These are phyloP conservation scores for Geotrichum aggregatum DNA, from an alignment of 1,139 yeast species.

Conservation along the genomic window DNA sequence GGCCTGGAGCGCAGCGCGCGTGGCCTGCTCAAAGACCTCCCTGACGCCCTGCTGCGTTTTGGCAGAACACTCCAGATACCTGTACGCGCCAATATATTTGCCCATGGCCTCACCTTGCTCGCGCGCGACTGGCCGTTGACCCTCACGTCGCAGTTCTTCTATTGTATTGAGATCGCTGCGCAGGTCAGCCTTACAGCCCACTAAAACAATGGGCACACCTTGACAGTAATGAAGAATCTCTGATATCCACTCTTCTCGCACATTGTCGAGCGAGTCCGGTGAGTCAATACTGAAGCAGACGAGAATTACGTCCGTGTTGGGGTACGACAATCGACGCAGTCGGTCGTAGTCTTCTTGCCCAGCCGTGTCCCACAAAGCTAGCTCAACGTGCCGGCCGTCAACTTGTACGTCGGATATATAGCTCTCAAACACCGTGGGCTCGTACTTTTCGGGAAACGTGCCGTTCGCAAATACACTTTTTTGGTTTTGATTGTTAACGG, in stretches of 20 bases:
- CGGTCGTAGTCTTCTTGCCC: constrained; percentile 99
- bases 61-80: constrained; percentile 82
- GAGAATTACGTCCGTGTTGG: constrained; percentile 92
- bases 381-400: constrained; percentile 49
- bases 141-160: constrained; percentile 73
- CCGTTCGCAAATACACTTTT: constrained; percentile 75
- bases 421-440: constrained; percentile 54
- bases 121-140: constrained; percentile 78
- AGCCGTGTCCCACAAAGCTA: constrained; percentile 97
- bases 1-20: constrained; percentile 76
- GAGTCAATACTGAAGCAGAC: constrained; percentile 91
- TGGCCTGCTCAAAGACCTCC: constrained; percentile 82
- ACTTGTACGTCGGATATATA: constrained; percentile 84
- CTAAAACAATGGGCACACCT: constrained; percentile 87
- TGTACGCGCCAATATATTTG: constrained; percentile 70
- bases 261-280: constrained; percentile 94
- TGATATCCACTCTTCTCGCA: constrained; percentile 96
- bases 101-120: constrained; percentile 87
- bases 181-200: constrained; percentile 87
- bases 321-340: constrained; percentile 91
- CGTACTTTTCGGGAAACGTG: constrained; percentile 43
- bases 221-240: constrained; percentile 98
- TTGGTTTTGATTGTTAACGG: too few relatives aligned
- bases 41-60: constrained; percentile 72
- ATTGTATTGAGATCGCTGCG: constrained; percentile 73